Percentiles rank a stretch among this genome's conserved stretches.
Conservation (phyloP, 257 asterid genomes). For the Rehmannia glutinosa region DNA sequence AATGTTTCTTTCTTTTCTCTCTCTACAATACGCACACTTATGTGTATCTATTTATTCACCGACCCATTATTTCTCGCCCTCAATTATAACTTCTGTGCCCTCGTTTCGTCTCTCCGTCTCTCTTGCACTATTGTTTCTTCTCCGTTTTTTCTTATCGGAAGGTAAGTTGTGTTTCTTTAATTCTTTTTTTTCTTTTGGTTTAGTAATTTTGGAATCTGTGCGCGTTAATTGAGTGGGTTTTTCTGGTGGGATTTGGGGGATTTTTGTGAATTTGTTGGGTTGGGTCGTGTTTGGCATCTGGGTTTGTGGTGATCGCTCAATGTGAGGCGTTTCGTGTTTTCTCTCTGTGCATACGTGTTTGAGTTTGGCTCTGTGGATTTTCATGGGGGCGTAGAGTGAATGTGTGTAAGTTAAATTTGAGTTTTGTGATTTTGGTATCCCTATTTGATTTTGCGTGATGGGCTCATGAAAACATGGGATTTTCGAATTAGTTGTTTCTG, state of each 20-base stretch:
- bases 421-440: neutral
- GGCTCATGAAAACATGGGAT: neutral
- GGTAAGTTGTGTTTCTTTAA: conserved; percentile 25
- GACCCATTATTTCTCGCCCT: conserved; percentile 28
- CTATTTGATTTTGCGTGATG: conserved; percentile 10
- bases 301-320: conserved; percentile 22
- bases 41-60: conserved; percentile 21
- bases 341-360: neutral
- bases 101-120: neutral
- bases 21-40: conserved; percentile 17
- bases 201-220: neutral
- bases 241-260: neutral
- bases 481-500: neutral
- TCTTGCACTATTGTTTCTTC: conserved; percentile 5
- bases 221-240: conserved; percentile 9
- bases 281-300: conserved; percentile 17
- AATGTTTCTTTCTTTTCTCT: conserved; percentile 6
- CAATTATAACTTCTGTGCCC: conserved; percentile 10
- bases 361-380: neutral
- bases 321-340: conserved; percentile 14
- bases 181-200: neutral
- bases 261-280: conserved; percentile 14
- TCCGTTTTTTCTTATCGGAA: neutral
- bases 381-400: conserved; percentile 7
- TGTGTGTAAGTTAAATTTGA: conserved; percentile 17